Percentiles rank a stretch among this genome's conserved stretches.
Evolutionary conservation across 2,329 filamentous ascomycete species (phyloP).

Genomic region (Verticillium tricorpus): DNA sequence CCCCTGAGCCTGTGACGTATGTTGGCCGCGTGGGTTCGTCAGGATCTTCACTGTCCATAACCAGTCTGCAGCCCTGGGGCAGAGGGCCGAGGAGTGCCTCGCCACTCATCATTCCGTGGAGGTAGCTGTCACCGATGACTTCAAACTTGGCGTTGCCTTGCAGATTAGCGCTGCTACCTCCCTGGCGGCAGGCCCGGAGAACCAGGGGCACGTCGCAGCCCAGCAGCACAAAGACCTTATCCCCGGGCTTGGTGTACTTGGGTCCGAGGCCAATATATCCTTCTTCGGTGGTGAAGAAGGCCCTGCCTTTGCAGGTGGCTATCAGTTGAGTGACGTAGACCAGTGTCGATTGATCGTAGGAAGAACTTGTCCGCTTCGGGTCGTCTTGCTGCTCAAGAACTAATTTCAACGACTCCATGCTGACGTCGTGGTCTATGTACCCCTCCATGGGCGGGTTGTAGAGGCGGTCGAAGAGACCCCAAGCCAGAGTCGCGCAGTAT

Average conservation of each 20-base stretch:
- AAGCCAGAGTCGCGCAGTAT: constrained; percentile 4
- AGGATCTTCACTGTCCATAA: neutral
- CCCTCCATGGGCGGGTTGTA: neutral
- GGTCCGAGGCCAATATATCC: constrained; percentile 7
- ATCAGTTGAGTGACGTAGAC: constrained; percentile 1
- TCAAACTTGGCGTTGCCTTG: neutral
- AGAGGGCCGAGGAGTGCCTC: constrained; percentile 5
- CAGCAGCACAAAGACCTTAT: constrained; percentile 6
- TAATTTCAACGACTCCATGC: neutral
- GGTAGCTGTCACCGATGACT: constrained; percentile 4
- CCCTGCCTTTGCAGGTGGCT: constrained; percentile 1
- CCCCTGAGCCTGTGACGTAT: neutral
- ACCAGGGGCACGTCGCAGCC: constrained; percentile 10
- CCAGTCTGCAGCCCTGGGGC: neutral
- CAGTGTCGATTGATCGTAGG: constrained; percentile 1
- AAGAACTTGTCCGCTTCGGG: neutral
- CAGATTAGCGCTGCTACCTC: neutral
- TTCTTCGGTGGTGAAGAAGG: constrained; percentile 2
- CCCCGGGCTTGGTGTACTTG: neutral
- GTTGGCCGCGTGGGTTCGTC: neutral
- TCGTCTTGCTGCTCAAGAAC: neutral
- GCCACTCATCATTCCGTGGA: constrained; percentile 4
- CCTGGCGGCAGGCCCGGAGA: neutral
- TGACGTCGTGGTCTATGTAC: neutral
- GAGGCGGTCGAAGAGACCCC: neutral